A percentile compares a stretch with the other conserved stretches of the same genome.
Evolutionary conservation across 441 rosid genomes (phyloP).

Genomic region (Iberis amara): DNA sequence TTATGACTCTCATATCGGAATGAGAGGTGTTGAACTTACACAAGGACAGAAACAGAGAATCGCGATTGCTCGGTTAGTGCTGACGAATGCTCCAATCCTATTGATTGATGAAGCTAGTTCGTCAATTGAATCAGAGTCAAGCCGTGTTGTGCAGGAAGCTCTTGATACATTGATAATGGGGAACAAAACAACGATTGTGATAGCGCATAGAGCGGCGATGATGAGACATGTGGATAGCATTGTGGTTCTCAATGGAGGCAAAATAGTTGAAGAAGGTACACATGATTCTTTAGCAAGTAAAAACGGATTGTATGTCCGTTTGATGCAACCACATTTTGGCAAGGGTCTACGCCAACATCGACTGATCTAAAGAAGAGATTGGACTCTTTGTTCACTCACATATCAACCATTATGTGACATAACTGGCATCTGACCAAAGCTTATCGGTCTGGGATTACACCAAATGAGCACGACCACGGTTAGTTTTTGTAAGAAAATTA

Average conservation of each 20-base stretch:
- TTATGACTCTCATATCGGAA: constrained; percentile 91
- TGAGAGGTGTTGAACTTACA: constrained; percentile 96
- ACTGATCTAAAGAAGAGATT: constrained; percentile 49
- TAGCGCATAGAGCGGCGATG: constrained; percentile 97
- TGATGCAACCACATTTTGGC: constrained; percentile 96
- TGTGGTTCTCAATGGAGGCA: constrained; percentile 92
- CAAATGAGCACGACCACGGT: constrained; percentile 32
- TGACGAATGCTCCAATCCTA: constrained; percentile 93
- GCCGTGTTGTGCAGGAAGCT: constrained; percentile 97
- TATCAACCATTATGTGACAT: constrained; percentile 3
- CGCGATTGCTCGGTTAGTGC: constrained; percentile 86
- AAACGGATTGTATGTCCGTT: constrained; percentile 84
- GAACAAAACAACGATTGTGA: constrained; percentile 86
- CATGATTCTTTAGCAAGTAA: constrained; percentile 75
- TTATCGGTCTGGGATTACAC: not conserved
- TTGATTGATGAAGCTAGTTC: constrained; percentile 95
- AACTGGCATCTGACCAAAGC: constrained; percentile 18
- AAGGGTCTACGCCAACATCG: constrained; percentile 91
- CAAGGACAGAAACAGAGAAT: constrained; percentile 98
- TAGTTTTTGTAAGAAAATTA: constrained; percentile 34
- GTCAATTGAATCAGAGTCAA: constrained; percentile 88
- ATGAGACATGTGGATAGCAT: constrained; percentile 97
- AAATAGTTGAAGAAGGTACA: constrained; percentile 90
- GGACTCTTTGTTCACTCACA: constrained; percentile 14
- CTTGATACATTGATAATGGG: constrained; percentile 94